Conservation (phyloP, 202 grass and related monocot species). For the Tripidium arundinaceum region DNA sequence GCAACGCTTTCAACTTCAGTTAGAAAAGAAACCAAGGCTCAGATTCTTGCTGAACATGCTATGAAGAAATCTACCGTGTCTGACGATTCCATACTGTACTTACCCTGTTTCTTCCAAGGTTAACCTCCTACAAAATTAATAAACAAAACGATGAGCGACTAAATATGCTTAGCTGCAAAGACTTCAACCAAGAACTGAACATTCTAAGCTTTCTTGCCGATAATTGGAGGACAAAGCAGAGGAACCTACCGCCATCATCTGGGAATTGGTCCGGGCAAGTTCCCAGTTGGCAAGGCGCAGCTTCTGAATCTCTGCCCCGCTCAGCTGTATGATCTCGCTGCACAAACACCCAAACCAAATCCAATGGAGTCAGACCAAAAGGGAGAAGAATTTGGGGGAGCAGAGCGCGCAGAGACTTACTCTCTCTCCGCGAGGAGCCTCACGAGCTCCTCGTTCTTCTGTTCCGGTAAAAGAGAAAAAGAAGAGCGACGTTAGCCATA, state of each 20-base stretch:
- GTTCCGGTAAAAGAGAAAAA: neutral
- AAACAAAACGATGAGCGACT: neutral
- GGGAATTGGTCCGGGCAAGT: slow-evolving; percentile 44
- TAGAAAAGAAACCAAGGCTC: neutral
- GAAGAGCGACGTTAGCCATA: neutral
- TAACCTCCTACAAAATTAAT: slow-evolving; percentile 39
- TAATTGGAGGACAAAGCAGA: neutral
- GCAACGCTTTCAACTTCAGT: slow-evolving; percentile 46
- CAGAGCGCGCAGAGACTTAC: slow-evolving; percentile 27
- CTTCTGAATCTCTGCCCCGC: slow-evolving; percentile 41
- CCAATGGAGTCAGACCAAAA: slow-evolving; percentile 8
- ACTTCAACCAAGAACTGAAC: neutral
- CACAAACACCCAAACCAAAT: slow-evolving; percentile 1
- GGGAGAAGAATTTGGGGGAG: neutral
- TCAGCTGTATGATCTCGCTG: slow-evolving; percentile 47
- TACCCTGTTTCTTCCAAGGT: slow-evolving; percentile 47
- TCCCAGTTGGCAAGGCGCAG: slow-evolving; percentile 44
- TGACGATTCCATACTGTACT: slow-evolving; percentile 9
- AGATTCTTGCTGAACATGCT: neutral
- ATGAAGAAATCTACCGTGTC: neutral
- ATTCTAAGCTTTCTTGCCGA: neutral
- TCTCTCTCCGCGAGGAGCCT: slow-evolving; percentile 45
- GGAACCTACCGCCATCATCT: slow-evolving; percentile 40
- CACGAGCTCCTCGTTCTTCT: slow-evolving; percentile 50
- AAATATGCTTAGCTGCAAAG: neutral